Conservation (phyloP, 495 filamentous ascomycete genomes). For the Hypoxylon subgilvum region DNA sequence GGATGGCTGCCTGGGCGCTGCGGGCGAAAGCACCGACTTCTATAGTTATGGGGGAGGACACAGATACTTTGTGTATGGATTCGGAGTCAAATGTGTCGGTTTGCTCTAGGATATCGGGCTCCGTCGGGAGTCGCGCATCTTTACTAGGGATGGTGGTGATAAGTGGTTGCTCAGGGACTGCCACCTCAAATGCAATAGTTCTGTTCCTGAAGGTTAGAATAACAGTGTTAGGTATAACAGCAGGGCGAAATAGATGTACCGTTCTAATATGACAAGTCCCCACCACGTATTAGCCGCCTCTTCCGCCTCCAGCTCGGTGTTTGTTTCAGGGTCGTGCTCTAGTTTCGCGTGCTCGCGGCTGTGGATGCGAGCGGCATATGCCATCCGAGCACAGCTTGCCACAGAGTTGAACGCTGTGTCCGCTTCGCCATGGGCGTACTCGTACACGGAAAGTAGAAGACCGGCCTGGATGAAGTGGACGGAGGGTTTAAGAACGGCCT, state of each 20-base stretch:
- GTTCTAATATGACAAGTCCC: slow-evolving; percentile 43
- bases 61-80: slow-evolving; percentile 8
- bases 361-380: slow-evolving; percentile 39
- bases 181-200: slow-evolving; percentile 12
- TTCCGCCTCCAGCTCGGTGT: slow-evolving; percentile 25
- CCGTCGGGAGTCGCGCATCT: slow-evolving; percentile 9
- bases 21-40: slow-evolving; percentile 41
- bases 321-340: not conserved
- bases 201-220: slow-evolving; percentile 1
- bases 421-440: slow-evolving; percentile 38
- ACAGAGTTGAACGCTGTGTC: slow-evolving; percentile 44
- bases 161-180: slow-evolving; percentile 21
- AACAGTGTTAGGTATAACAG: not conserved
- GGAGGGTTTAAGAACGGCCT: slow-evolving; percentile 35
- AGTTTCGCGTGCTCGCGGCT: not conserved
- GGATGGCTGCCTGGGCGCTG: slow-evolving; percentile 42
- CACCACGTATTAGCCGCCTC: slow-evolving; percentile 48
- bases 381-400: slow-evolving; percentile 39
- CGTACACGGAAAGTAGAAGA: slow-evolving; percentile 26
- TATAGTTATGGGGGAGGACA: slow-evolving; percentile 16
- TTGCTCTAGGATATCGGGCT: slow-evolving; percentile 6
- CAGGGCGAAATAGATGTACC: slow-evolving; percentile 31
- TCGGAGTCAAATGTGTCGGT: not conserved
- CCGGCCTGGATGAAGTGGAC: slow-evolving; percentile 45
- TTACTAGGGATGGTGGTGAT: slow-evolving; percentile 13